Evolutionary conservation across 257 asterid species (phyloP).

Genomic region (Lavandula angustifolia): DNA sequence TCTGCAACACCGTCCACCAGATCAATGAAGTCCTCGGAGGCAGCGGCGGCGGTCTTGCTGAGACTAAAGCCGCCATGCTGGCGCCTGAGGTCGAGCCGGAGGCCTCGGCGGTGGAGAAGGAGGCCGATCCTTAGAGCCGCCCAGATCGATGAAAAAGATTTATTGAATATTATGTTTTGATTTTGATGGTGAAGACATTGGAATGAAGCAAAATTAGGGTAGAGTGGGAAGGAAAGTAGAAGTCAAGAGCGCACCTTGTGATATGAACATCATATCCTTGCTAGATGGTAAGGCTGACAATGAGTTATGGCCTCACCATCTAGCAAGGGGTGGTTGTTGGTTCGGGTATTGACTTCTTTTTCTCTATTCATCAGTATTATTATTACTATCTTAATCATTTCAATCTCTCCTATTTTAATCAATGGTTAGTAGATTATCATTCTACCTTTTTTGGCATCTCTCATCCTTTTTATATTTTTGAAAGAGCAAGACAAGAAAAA

Average conservation of each 20-base stretch:
- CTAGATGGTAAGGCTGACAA: conserved; percentile 39
- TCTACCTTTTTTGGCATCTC: too few relatives aligned
- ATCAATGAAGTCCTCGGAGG: conserved; percentile 52
- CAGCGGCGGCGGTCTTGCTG: background rate
- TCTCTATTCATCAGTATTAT: conserved; percentile 24
- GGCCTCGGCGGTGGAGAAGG: background rate
- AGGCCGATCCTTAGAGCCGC: background rate
- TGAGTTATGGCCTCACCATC: conserved; percentile 30
- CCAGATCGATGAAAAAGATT: background rate
- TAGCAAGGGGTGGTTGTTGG: conserved; percentile 71
- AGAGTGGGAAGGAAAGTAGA: conserved; percentile 30
- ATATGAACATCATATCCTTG: conserved; percentile 42
- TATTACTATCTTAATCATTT: background rate
- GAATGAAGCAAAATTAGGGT: background rate
- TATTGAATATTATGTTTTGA: background rate
- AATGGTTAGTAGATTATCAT: too few relatives aligned
- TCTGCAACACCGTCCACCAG: conserved; percentile 73
- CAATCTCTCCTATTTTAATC: too few relatives aligned
- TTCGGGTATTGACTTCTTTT: conserved; percentile 98
- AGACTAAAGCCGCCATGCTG: background rate
- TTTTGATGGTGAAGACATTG: background rate
- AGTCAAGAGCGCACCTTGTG: conserved; percentile 98
- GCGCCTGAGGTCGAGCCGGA: background rate
- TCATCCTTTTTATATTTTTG: too few relatives aligned
- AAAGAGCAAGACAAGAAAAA: too few relatives aligned